Evolutionary conservation across 148 eudicot species (phyloP).

Genomic region (Chenopodium formosanum): DNA sequence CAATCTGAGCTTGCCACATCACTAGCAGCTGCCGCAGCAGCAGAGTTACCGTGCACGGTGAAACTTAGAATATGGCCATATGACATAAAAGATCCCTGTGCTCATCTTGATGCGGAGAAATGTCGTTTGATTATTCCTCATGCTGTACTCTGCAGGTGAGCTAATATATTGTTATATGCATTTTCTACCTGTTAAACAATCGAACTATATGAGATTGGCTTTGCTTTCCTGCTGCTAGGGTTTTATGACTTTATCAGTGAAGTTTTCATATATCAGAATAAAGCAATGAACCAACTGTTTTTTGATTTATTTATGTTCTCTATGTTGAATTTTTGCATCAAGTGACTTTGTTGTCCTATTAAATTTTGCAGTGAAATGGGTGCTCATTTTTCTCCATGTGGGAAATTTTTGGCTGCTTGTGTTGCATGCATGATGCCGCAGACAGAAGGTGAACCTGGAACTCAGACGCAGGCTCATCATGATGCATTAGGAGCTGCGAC

Average conservation of each 20-base stretch:
- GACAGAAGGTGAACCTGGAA: constrained; percentile 66
- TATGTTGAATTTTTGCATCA: neutral
- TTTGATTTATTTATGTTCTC: neutral
- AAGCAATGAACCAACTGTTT: neutral
- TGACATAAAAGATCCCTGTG: constrained; percentile 77
- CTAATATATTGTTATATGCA: neutral
- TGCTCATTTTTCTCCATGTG: constrained; percentile 99
- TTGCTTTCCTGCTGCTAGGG: neutral
- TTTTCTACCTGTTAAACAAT: neutral
- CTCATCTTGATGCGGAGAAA: constrained; percentile 61
- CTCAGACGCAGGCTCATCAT: constrained; percentile 52
- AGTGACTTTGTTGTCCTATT: constrained; percentile 3
- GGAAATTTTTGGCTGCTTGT: constrained; percentile 95
- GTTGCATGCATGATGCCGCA: constrained; percentile 89
- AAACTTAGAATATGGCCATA: constrained; percentile 93
- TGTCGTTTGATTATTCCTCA: constrained; percentile 89
- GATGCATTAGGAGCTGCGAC: constrained; percentile 60
- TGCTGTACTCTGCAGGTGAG: constrained; percentile 97
- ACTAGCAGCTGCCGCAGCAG: constrained; percentile 86
- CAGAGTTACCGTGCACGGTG: constrained; percentile 97
- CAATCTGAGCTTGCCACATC: constrained; percentile 87
- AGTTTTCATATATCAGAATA: neutral
- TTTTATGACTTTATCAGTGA: neutral
- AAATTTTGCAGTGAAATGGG: constrained; percentile 92
- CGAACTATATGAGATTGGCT: neutral